phyloP scores from a whole-genome alignment of 805 yeast genomes.

The Wickerhamiella qilinensis region DNA sequence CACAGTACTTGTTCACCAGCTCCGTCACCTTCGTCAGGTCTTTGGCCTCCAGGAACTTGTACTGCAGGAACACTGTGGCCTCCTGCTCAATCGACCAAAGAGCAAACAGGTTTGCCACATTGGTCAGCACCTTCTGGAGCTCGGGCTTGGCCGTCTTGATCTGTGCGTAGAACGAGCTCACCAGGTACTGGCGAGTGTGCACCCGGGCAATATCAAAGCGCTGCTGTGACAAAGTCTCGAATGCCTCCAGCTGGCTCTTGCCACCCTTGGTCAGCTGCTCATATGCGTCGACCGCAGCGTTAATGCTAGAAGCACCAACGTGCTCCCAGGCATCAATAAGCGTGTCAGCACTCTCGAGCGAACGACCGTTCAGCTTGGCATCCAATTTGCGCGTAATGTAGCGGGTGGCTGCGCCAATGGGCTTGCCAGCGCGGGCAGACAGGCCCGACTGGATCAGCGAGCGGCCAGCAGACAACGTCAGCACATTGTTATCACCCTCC shows the following conservation, averaged over 20 bases:
- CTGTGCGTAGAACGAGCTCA: conserved; percentile 18
- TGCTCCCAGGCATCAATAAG: conserved; percentile 25
- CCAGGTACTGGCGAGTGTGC: conserved; percentile 24
- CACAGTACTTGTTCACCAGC: conserved; percentile 31
- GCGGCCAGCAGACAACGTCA: conserved; percentile 73
- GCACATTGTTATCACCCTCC: conserved; percentile 92
- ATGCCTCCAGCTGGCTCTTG: conserved; percentile 18
- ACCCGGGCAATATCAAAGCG: conserved; percentile 26
- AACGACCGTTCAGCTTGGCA: conserved; percentile 12
- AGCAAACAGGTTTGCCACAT: conserved; percentile 29
- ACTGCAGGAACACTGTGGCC: conserved; percentile 55
- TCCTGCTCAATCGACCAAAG: conserved; percentile 48
- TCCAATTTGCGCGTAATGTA: conserved; percentile 7
- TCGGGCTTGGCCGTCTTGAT: conserved; percentile 7
- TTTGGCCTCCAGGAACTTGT: conserved; percentile 34
- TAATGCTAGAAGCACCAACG: conserved; percentile 21
- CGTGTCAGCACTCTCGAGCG: conserved; percentile 16
- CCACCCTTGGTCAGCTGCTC: conserved; percentile 15
- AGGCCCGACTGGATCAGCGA: conserved; percentile 41
- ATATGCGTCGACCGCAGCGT: conserved; percentile 21
- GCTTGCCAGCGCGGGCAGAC: conserved; percentile 27
- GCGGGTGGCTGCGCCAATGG: conserved; percentile 28
- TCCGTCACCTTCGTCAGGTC: conserved; percentile 28
- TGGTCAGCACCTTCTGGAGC: conserved; percentile 8
- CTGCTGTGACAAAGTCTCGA: conserved; percentile 26